Base-by-base conservation (phyloP, 2,329 filamentous ascomycete genomes). In the Metarhizium rileyi region DNA sequence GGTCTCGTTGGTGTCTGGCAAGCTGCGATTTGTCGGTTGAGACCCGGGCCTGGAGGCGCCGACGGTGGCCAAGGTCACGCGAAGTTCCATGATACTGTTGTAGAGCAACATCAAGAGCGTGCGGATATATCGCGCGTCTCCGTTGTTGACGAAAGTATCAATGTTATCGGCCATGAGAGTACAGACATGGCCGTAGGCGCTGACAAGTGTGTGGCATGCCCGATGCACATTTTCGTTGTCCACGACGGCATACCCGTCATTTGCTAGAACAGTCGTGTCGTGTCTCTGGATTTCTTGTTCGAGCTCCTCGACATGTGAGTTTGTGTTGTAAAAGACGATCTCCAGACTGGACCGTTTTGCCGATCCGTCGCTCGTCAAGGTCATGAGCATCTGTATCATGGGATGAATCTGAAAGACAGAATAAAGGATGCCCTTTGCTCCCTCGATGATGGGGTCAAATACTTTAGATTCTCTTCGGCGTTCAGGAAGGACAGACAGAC, bases 361-460 rank as follows among this genome's bases (percentile, higher is more conserved):
- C 9, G 77, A 78, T 28, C 75, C 77, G 52, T 84, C 80, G 55
- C 74, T 78, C 44, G 79, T 76, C 45, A 84, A 68, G 41, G 77
- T 73, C 63, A 83, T 79, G 48, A 85, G 69, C 65, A 78, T 80
- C 62, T 84, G 80, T 52, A 85, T 82, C 66, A 80, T 80, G 5
- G 81, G 81, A 53, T 85, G 81, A 25, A 84, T 80, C 60, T 84
- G 80, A 54, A 84, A 84, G 27, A 84, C 74, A 3, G 81, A 80
- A 61, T 83, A 84, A 2, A 84, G 70, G 23, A 84, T 78, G 26
- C 81, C 81, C 60, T 84, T 84, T 27, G 81, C 81, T 14, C 78
- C 76, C 59, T 85, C 81, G 27, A 84, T 67, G 3, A 84, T 71
- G 1, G 80, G 79, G 56, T 84, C 80, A 52, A 73, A 75, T 5